A percentile compares a stretch with the other conserved stretches of the same genome.
These are phyloP conservation scores for Lipomyces anomalus DNA, from an alignment of 805 yeast species.

Conservation along the genomic window DNA sequence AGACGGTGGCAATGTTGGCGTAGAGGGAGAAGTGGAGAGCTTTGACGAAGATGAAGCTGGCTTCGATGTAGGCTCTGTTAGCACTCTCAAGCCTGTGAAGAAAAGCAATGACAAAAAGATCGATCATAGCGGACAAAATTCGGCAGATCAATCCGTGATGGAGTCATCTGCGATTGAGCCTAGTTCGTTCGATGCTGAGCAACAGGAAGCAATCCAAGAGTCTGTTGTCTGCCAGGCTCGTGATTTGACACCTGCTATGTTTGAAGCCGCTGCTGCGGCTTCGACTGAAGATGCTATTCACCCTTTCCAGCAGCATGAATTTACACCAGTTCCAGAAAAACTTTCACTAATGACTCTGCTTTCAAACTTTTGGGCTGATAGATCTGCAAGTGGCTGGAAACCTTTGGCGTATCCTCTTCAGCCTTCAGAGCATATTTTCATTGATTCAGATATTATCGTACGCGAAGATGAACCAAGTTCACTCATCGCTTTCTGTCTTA, in stretches of 20 bases:
- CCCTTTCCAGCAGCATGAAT: conserved; percentile 8
- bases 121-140: neutral
- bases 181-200: neutral
- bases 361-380: conserved; percentile 93
- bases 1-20: conserved; percentile 11
- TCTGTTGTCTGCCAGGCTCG: too few species aligned
- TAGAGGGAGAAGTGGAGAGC: neutral
- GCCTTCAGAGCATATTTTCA: conserved; percentile 82
- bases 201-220: neutral
- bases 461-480: conserved; percentile 97
- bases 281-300: neutral
- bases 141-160: neutral
- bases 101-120: neutral
- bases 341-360: conserved; percentile 75
- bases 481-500: conserved; percentile 83
- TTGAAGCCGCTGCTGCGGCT: neutral
- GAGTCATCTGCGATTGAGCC: neutral
- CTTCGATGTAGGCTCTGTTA: neutral
- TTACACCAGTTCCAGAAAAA: conserved; percentile 43
- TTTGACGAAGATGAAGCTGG: neutral
- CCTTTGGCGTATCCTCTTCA: conserved; percentile 78
- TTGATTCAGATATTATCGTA: conserved; percentile 87
- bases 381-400: conserved; percentile 93
- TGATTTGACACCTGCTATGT: neutral
- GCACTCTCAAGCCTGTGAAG: neutral